Conservation (phyloP, 805 yeast genomes). For the Vanderwaltozyma tropicalis region DNA sequence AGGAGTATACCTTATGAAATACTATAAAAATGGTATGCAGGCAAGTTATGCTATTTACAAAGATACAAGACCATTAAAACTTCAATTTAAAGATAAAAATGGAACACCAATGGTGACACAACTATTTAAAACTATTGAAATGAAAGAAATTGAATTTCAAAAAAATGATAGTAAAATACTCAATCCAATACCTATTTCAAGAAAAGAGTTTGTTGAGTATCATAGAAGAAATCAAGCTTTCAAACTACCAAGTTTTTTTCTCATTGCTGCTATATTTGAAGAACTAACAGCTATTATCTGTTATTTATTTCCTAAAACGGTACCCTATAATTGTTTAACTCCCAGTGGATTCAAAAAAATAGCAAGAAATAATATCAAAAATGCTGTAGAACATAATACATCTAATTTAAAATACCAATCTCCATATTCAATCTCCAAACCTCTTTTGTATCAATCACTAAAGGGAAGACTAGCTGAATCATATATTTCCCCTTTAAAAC, state of each 20-base stretch:
- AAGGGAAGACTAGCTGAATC: constrained; percentile 7
- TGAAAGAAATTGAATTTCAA: constrained; percentile 21
- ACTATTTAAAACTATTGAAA: constrained; percentile 10
- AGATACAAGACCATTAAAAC: constrained; percentile 10
- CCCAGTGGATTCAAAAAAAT: constrained; percentile 31
- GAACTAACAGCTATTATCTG: constrained; percentile 47
- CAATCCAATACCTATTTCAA: constrained; percentile 22
- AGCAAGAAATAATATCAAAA: neutral
- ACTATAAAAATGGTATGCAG: constrained; percentile 49
- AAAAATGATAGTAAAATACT: neutral
- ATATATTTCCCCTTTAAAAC: neutral
- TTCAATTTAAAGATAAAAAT: neutral
- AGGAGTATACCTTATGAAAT: constrained; percentile 37
- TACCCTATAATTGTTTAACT: constrained; percentile 49
- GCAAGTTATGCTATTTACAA: constrained; percentile 42
- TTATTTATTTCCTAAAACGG: constrained; percentile 42
- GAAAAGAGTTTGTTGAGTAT: constrained; percentile 36
- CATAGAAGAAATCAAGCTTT: constrained; percentile 36
- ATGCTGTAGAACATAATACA: neutral
- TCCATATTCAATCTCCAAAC: constrained; percentile 37
- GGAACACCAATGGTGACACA: constrained; percentile 18
- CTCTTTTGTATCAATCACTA: constrained; percentile 31
- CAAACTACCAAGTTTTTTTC: constrained; percentile 44
- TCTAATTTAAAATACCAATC: constrained; percentile 25
- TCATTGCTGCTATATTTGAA: constrained; percentile 39